Evolutionary conservation across 202 grass and related monocot species (phyloP).

Genomic region (Cymbopogon flexuosus): DNA sequence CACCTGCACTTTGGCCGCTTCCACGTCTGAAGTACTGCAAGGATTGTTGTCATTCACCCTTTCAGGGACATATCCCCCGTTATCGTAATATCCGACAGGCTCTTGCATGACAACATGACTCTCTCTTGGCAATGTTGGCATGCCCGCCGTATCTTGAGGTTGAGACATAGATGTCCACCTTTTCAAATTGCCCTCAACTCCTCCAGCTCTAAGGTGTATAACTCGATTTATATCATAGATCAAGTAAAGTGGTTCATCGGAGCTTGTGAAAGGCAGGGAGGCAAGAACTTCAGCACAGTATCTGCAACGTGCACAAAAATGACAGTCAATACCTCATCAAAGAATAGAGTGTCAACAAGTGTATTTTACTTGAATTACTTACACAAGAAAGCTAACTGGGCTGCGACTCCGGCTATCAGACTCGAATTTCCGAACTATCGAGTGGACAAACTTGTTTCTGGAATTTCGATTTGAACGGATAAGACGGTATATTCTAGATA

Average conservation of each 20-base stretch:
- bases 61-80: slow-evolving; percentile 32
- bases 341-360: not conserved
- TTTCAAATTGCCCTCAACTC: slow-evolving; percentile 89
- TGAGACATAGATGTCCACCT: slow-evolving; percentile 68
- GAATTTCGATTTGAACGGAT: slow-evolving; percentile 82
- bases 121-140: slow-evolving; percentile 24
- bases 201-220: slow-evolving; percentile 83
- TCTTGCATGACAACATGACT: slow-evolving; percentile 37
- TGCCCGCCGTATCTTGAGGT: slow-evolving; percentile 25
- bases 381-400: slow-evolving; percentile 79
- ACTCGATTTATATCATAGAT: slow-evolving; percentile 98
- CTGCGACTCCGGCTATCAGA: slow-evolving; percentile 51
- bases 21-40: slow-evolving; percentile 47
- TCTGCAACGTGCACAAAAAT: slow-evolving; percentile 50
- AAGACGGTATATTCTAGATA: slow-evolving; percentile 95
- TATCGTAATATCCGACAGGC: slow-evolving; percentile 42
- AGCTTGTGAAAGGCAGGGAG: slow-evolving; percentile 79
- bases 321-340: slow-evolving; percentile 18
- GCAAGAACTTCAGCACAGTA: slow-evolving; percentile 96
- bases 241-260: slow-evolving; percentile 93
- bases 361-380: slow-evolving; percentile 45
- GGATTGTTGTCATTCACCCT: slow-evolving; percentile 47
- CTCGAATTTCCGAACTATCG: slow-evolving; percentile 91
- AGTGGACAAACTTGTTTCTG: slow-evolving; percentile 97
- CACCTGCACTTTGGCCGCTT: not conserved